phyloP scores from a whole-genome alignment of 352 stramenopile genomes.

The Globisporangium yorkense region DNA sequence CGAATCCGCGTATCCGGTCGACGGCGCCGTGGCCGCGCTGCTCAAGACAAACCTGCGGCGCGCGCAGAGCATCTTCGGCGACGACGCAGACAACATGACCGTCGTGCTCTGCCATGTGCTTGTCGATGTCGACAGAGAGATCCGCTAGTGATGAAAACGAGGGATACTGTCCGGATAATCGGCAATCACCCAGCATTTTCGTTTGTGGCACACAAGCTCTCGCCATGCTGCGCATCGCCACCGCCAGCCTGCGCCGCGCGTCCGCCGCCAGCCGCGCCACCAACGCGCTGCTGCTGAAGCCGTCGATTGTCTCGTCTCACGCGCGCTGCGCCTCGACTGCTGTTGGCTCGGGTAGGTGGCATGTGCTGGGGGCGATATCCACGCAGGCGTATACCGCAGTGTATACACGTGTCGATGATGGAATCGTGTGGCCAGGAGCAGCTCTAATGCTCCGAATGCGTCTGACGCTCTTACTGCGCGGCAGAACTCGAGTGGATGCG shows the following conservation, averaged over 20 bases:
- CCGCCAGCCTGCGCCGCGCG: neutral
- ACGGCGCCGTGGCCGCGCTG: slow-evolving; percentile 30
- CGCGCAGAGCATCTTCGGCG: slow-evolving; percentile 65
- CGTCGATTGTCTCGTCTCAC: neutral
- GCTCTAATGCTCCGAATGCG: neutral
- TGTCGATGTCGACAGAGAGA: slow-evolving; percentile 1
- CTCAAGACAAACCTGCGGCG: slow-evolving; percentile 61
- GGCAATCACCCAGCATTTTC: neutral
- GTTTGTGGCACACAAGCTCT: neutral
- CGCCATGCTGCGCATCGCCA: slow-evolving; percentile 5
- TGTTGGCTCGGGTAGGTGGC: neutral
- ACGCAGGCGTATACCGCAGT: neutral
- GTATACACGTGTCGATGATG: neutral
- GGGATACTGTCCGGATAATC: neutral
- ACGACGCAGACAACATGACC: slow-evolving; percentile 88
- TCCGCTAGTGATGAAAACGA: neutral
- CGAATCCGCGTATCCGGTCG: slow-evolving; percentile 12
- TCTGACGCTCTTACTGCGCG: neutral
- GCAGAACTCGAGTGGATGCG: slow-evolving; percentile 75
- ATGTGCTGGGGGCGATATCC: neutral
- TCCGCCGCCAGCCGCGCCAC: neutral
- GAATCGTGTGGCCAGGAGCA: neutral
- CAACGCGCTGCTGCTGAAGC: neutral
- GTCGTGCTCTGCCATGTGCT: slow-evolving; percentile 56
- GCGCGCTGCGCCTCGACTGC: neutral